Percentiles rank a stretch among this genome's conserved stretches.
phyloP scores from a whole-genome alignment of 768 basidiomycete species.

The Steccherinum ochraceum region DNA sequence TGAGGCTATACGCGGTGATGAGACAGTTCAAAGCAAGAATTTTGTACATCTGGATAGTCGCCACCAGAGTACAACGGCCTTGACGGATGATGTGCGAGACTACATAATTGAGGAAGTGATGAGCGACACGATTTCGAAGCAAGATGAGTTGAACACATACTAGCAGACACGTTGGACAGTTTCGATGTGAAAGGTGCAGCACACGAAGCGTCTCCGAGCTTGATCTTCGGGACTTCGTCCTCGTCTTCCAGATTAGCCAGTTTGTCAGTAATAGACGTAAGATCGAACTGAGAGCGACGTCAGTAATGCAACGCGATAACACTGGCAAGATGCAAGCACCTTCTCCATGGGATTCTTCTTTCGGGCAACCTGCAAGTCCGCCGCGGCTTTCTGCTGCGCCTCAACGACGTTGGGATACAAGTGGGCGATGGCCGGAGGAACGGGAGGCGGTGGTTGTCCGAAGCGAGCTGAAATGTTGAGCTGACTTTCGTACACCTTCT shows the following conservation, averaged over 20 bases:
- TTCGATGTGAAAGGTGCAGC: conserved; percentile 99
- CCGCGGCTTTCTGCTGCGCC: conserved; percentile 78
- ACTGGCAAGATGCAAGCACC: conserved; percentile 35
- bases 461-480: conserved; percentile 85
- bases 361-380: conserved; percentile 56
- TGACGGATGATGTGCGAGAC: conserved; percentile 97
- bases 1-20: conserved; percentile 97
- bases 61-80: conserved; percentile 96
- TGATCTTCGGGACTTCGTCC: conserved; percentile 94
- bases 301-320: background rate
- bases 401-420: conserved; percentile 86
- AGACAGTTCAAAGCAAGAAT: conserved; percentile 96
- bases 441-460: conserved; percentile 89
- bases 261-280: conserved; percentile 73
- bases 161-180: conserved; percentile 92
- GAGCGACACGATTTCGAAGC: background rate
- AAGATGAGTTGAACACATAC: conserved; percentile 45
- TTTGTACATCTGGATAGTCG: conserved; percentile 99
- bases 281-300: conserved; percentile 54
- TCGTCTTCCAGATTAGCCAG: conserved; percentile 93
- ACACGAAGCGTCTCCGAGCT: conserved; percentile 98
- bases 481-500: conserved; percentile 97
- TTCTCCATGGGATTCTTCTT: conserved; percentile 88
- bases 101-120: conserved; percentile 22
- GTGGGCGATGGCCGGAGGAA: conserved; percentile 82